Evolutionary conservation across 148 eudicot species (phyloP), one percentile per base, ranked within the genome.

Genomic region (Simmondsia chinensis): DNA sequence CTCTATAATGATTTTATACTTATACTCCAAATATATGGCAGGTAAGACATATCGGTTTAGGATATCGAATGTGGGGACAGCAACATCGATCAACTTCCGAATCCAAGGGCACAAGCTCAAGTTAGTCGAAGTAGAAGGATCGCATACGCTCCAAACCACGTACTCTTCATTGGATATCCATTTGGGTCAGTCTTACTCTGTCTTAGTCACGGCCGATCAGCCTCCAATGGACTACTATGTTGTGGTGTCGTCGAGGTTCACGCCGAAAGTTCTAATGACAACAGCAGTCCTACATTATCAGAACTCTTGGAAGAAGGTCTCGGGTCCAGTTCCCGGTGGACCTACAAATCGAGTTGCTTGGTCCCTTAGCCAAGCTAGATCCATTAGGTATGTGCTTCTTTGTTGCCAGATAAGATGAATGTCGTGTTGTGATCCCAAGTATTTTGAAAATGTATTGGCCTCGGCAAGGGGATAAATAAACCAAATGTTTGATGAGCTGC

Each of bases 11-110:
- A 5, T 5, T 28, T 28, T 28, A 9, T 5, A 28, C 31, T 5
- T 28, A 28, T 28, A 5, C 9, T 28, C 31, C 9, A 3, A 57
- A 37, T 9, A 12, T 5, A 0, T 36, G 61, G 20, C 75, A 89
- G 95, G 97, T 13, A 82, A 58, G 56, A 91, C 96, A 14, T 91
- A 91, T 50, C 67, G 99, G 53, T 79, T 86, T 48, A 86, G 99
- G 64, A 77, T 91, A 75, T 86, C 99, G 1, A 91, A 91, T 26
- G 89, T 91, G 33, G 99, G 99, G 1, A 48, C 67, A 11, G 14
- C 88, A 17, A 79, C 95, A 7, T 82, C 97, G 14, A 58, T 91
- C 1, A 91, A 91, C 72, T 85, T 91, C 59, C 74, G 99, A 59
- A 86, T 93, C 33, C 82, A 87, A 24, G 95, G 94, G n/a, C 99